A percentile compares a stretch with the other conserved stretches of the same genome.
These are phyloP conservation scores for Quercus ilex DNA, from an alignment of 306 rosid species.

Conservation along the genomic window DNA sequence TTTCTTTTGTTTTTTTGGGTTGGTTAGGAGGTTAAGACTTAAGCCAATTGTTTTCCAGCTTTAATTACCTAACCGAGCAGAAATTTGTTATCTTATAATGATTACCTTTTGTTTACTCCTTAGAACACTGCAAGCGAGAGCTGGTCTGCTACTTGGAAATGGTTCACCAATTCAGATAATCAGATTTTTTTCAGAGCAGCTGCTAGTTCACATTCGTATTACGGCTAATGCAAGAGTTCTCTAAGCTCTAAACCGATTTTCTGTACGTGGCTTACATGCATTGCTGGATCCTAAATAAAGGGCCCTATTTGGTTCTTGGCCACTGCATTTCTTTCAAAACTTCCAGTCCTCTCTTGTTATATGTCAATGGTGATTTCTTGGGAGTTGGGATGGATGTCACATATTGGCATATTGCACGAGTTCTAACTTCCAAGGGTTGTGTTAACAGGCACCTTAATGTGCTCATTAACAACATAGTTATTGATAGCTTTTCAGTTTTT, in stretches of 20 bases:
- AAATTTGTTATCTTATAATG: not conserved
- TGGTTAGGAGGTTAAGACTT: too few species aligned
- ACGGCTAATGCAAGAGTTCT: conserved; percentile 2
- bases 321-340: not conserved
- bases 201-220: not conserved
- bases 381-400: not conserved
- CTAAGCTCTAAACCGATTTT: conserved; percentile 5
- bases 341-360: not conserved
- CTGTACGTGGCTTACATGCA: conserved; percentile 27
- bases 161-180: not conserved
- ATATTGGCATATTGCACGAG: not conserved
- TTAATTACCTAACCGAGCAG: conserved; percentile 19
- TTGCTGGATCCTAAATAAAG: not conserved
- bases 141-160: not conserved
- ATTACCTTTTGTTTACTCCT: conserved; percentile 3
- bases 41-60: not conserved
- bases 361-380: not conserved
- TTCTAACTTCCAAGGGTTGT: not conserved
- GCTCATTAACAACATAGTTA: too few species aligned
- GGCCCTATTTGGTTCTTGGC: not conserved
- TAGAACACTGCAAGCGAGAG: not conserved
- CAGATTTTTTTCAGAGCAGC: not conserved
- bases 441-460: too few species aligned
- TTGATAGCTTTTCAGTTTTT: too few species aligned
- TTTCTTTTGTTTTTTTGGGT: not conserved